Evolutionary conservation across 140 eudicot genomes (phyloP), one percentile per base, ranked within the genome.

Genomic region (Bidens hawaiensis): DNA sequence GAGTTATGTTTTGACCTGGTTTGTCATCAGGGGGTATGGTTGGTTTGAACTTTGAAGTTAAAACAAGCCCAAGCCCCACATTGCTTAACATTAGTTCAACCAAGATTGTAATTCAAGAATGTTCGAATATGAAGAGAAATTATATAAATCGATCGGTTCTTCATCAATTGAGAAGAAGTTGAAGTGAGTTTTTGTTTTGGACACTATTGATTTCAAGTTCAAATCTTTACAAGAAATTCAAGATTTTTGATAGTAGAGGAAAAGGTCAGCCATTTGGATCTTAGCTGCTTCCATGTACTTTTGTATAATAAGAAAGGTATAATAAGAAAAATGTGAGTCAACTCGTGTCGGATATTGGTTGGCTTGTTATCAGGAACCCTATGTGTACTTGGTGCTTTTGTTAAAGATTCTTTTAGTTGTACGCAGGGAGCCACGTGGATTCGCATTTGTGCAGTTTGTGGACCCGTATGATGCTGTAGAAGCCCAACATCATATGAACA

Each of bases 41-140:
- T 85, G 72, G 91, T 79, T 85, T 82, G 86, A 82, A 85, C 79
- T 79, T 69, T 81, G 85, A 81, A 85, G 82, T 78, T 69, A 72
- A 62, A 81, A 82, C 94, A 76, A 82, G 86, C 74, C 89, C 81
- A 79, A 82, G 86, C 89, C 94, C 85, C 94, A 79, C 64, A 72
- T 61, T 74, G 79, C 83, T 40, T 78, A 75, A 65, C 74, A 58
- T 59, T 68, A 75, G 75, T 80, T 52, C 70, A 61, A 22, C 66
- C 86, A 66, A 80, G 88, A 71, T 75, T 78, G 72, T 74, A 63
- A 65, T 66, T 51, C 88, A 85, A 74, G 81, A 81, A 75, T 72
- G 54, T 72, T 76, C 74, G 64, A 81, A 62, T 74, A 65, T 60
- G 71, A 71, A 74, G 86, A 62, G 63, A 81, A 62, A 68, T 56